These are phyloP conservation scores for Populus alba DNA, from an alignment of 345 rosid genomes.

Conservation along the genomic window DNA sequence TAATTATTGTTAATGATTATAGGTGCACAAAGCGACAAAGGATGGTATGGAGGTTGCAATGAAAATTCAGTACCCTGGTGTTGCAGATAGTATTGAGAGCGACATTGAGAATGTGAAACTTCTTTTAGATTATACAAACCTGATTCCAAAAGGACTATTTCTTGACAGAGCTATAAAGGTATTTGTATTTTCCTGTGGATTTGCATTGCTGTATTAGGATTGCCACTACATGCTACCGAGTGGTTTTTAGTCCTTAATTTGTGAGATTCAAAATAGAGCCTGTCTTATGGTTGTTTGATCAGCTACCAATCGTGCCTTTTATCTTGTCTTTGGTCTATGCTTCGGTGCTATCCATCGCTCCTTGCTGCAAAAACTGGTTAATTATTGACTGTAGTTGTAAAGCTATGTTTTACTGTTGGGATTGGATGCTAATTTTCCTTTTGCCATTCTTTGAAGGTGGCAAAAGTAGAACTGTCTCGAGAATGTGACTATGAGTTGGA, in stretches of 20 bases:
- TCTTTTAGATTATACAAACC: constrained; percentile 71
- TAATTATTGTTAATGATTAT: constrained; percentile 24
- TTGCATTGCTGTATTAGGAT: neutral
- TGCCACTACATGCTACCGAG: neutral
- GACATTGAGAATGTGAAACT: constrained; percentile 93
- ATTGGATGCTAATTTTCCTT: constrained; percentile 13
- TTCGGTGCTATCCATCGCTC: neutral
- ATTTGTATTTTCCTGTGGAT: neutral
- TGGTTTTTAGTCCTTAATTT: neutral
- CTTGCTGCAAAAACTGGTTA: neutral
- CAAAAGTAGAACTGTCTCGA: constrained; percentile 81
- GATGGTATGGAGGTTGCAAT: constrained; percentile 77
- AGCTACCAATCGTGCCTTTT: neutral
- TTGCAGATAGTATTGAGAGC: constrained; percentile 92
- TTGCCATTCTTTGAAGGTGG: constrained; percentile 51
- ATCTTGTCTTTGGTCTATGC: neutral
- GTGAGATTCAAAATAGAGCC: neutral
- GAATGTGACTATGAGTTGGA: constrained; percentile 93
- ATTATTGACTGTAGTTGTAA: neutral
- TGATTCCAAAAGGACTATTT: constrained; percentile 90
- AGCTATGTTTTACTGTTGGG: neutral
- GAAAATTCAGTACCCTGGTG: constrained; percentile 99
- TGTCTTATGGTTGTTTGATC: constrained; percentile 4
- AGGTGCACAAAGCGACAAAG: constrained; percentile 86
- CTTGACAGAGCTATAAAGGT: constrained; percentile 92